A percentile compares a stretch with the other conserved stretches of the same genome.
These are phyloP conservation scores for Penicillium mononematosum DNA, from an alignment of 495 filamentous ascomycete genomes.

Conservation along the genomic window DNA sequence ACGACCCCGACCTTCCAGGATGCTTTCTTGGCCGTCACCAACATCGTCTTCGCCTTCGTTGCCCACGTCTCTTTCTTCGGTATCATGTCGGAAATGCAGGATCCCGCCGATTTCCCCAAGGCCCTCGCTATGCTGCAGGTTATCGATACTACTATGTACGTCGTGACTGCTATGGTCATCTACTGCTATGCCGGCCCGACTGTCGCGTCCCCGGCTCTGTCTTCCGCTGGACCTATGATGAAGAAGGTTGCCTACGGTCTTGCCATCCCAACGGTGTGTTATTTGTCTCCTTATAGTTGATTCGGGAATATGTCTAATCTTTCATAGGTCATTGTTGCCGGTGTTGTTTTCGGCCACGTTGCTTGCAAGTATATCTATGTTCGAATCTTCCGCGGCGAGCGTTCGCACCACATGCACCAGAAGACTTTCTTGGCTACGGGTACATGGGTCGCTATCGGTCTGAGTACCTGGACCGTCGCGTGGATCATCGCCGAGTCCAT, in stretches of 20 bases:
- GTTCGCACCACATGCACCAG: constrained; percentile 54
- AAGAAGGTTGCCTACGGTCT: constrained; percentile 74
- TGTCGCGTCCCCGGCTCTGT: constrained; percentile 69
- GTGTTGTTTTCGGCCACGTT: constrained; percentile 65
- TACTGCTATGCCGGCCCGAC: constrained; percentile 66
- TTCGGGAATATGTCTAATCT: background rate
- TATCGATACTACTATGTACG: constrained; percentile 64
- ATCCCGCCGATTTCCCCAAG: constrained; percentile 61
- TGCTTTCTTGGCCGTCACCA: constrained; percentile 62
- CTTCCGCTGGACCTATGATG: constrained; percentile 58
- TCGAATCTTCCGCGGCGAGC: constrained; percentile 52
- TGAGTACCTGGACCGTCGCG: constrained; percentile 57
- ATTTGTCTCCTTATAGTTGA: background rate
- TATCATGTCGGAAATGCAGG: constrained; percentile 73
- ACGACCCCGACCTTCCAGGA: constrained; percentile 19
- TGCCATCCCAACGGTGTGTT: constrained; percentile 61
- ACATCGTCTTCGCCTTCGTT: constrained; percentile 72
- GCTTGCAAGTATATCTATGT: constrained; percentile 62
- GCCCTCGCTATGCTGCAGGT: constrained; percentile 60
- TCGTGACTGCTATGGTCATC: constrained; percentile 62
- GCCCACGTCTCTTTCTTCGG: constrained; percentile 69
- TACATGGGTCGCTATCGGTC: constrained; percentile 58
- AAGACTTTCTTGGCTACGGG: constrained; percentile 44
- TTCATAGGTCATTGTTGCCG: constrained; percentile 54
- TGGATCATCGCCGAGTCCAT: constrained; percentile 71